Conservation (phyloP, 225 moss, liverwort and hornwort genomes). For the Polytrichum commune region DNA sequence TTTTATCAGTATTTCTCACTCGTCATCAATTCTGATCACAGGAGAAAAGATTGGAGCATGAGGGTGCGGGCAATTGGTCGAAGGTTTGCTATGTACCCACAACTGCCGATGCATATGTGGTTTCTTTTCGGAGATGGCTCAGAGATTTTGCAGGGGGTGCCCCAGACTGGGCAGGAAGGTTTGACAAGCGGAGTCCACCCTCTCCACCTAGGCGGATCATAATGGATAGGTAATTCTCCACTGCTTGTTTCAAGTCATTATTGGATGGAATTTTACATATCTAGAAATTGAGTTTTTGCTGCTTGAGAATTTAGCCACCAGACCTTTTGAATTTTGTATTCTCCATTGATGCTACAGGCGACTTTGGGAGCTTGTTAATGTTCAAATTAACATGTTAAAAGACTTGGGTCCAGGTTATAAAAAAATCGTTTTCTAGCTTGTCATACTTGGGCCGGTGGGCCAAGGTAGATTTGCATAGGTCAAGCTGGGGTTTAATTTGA, state of each 20-base stretch:
- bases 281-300: neutral
- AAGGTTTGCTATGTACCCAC: constrained; percentile 38
- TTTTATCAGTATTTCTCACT: constrained; percentile 1
- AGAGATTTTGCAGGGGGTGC: constrained; percentile 47
- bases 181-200: constrained; percentile 42
- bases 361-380: neutral
- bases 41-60: constrained; percentile 51
- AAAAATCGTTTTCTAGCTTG: no score
- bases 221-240: constrained; percentile 52
- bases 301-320: neutral
- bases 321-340: neutral
- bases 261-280: neutral
- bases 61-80: constrained; percentile 35
- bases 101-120: constrained; percentile 50
- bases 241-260: neutral
- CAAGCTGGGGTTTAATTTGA: no score
- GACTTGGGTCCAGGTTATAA: no score
- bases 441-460: no score
- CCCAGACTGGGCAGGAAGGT: constrained; percentile 58
- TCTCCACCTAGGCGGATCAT: constrained; percentile 26
- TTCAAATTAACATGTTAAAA: neutral
- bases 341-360: neutral
- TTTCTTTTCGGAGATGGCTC: constrained; percentile 59
- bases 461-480: no score
- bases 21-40: constrained; percentile 23